Conservation (phyloP, 345 rosid species). For the Lumnitzera racemosa region DNA sequence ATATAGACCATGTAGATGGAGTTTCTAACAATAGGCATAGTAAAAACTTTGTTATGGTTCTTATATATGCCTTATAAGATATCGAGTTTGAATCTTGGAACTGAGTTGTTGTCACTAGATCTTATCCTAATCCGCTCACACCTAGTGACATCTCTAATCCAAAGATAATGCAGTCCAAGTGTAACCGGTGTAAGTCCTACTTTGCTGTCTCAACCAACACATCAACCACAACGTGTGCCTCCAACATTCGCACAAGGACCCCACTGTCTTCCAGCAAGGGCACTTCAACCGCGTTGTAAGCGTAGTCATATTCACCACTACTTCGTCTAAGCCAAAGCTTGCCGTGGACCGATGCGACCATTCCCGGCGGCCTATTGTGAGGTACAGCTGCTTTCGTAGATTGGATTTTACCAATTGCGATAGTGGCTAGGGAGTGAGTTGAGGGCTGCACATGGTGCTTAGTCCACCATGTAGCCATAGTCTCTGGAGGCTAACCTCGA, state of each 20-base stretch:
- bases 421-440: slow-evolving; percentile 20
- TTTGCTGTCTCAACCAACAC: slow-evolving; percentile 14
- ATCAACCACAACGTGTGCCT: slow-evolving; percentile 39
- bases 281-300: background rate
- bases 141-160: too few relatives aligned
- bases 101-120: too few relatives aligned
- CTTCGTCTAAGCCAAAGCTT: slow-evolving; percentile 36
- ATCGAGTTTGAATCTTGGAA: too few relatives aligned
- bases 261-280: background rate
- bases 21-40: too few relatives aligned
- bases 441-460: slow-evolving; percentile 24
- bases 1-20: too few relatives aligned
- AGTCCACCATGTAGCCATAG: slow-evolving; percentile 24
- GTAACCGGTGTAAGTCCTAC: slow-evolving; percentile 34
- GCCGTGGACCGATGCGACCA: slow-evolving; percentile 33
- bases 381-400: slow-evolving; percentile 2
- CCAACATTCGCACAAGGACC: slow-evolving; percentile 27
- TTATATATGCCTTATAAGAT: too few relatives aligned
- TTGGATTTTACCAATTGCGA: slow-evolving; percentile 17
- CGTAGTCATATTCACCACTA: slow-evolving; percentile 36
- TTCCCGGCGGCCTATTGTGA: slow-evolving; percentile 32
- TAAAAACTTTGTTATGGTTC: too few relatives aligned
- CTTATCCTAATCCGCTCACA: too few relatives aligned
- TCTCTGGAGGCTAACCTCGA: slow-evolving; percentile 5
- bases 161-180: slow-evolving; percentile 22